phyloP scores from a whole-genome alignment of 208 protist species.

The Leishmania martiniquensis region DNA sequence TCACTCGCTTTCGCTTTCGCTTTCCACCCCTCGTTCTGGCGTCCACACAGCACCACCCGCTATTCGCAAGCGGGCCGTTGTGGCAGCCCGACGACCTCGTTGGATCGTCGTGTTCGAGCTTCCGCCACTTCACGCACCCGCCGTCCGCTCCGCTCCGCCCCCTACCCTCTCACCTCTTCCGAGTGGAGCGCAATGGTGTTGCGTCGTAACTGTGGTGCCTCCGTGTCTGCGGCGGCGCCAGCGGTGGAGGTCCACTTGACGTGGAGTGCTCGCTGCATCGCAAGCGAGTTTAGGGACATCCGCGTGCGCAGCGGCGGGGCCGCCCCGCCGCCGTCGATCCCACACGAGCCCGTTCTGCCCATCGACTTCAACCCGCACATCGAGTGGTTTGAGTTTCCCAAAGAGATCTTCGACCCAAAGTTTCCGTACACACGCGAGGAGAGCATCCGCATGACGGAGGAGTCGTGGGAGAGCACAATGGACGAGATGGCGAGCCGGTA shows the following conservation, averaged over 20 bases:
- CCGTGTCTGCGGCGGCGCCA: neutral
- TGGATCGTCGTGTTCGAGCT: neutral
- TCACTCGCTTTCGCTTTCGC: too few relatives aligned
- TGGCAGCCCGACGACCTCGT: neutral
- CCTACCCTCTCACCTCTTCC: neutral
- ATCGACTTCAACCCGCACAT: constrained; percentile 94
- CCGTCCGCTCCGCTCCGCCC: neutral
- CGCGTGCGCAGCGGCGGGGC: constrained; percentile 26
- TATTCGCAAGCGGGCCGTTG: too few relatives aligned
- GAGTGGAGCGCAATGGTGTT: neutral
- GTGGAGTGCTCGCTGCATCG: constrained; percentile 35
- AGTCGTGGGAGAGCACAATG: constrained; percentile 90
- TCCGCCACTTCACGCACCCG: too few relatives aligned
- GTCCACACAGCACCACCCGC: neutral
- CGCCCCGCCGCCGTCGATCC: constrained; percentile 63
- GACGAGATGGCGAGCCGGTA: constrained; percentile 91
- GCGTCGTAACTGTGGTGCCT: neutral
- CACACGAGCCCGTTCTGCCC: constrained; percentile 82
- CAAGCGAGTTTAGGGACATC: constrained; percentile 66
- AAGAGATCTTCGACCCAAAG: constrained; percentile 90
- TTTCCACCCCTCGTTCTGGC: too few relatives aligned
- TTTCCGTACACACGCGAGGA: constrained; percentile 92
- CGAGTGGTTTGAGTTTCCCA: constrained; percentile 93
- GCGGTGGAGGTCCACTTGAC: too few relatives aligned
- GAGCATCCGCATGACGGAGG: constrained; percentile 90